Base-by-base conservation (phyloP, 1,139 yeast species). In the Protomyces arabidopsidicola region DNA sequence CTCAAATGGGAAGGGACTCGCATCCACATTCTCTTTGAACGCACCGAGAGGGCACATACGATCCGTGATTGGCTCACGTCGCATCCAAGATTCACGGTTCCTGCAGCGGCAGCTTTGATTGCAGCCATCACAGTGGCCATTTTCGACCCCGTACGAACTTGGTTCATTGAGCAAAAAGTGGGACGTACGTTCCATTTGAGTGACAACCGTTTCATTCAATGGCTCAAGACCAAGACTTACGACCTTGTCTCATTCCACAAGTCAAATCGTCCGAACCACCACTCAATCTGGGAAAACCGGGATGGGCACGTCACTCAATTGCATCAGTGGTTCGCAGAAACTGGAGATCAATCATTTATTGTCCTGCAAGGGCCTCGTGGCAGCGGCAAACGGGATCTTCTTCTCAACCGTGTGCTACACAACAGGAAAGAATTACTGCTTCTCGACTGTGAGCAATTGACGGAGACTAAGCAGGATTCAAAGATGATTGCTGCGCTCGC, bases 321-420 rank as follows among this genome's bases (percentile, higher is more conserved):
- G 65, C 82, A 81, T 69, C 78, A 88, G 69, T 88, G 96, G 95
- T 77, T 91, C n/a, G 71, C 71, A 65, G 95, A 88, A 72, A 89
- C 88, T 67, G 83, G 84, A n/a, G 82, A 84, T 70, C 89, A 97
- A 1, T 50, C 56, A 8, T 93, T 90, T 72, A 90, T 91, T 45
- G 84, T 93, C 2, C 86, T 93, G 1, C 84, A 86, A 68, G 98
- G 98, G 2, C 98, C 98, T 2, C 82, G 90, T 69, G 98, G 98
- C 5, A 85, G 96, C 27, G 98, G 98, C 16, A 93, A 93, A 70
- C 83, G 85, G 67, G 95, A 87, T 66, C 78, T 93, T 67, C 90
- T 93, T 2, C 78, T 85, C 72, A 85, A 86, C 60, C 84, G 86
- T 71, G 86, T 88, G 1, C 77, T 90, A 56, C 76, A 78, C 53